A percentile compares a stretch with the other conserved stretches of the same genome.
These are phyloP conservation scores for Umbilicus rupestris DNA, from an alignment of 164 flowering plant species.

Conservation along the genomic window DNA sequence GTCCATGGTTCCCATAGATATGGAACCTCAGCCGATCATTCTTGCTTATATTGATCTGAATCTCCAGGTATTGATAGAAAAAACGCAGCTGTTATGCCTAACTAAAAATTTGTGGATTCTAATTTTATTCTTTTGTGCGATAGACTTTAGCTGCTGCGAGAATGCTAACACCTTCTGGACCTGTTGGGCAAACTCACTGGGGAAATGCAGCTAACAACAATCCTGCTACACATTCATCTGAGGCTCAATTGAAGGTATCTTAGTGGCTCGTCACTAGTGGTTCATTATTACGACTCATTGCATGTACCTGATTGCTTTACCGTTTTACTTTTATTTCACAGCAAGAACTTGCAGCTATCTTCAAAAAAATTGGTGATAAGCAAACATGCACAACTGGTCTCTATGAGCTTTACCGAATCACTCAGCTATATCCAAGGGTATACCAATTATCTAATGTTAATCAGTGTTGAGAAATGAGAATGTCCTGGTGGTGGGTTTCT, in stretches of 20 bases:
- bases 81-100: not conserved
- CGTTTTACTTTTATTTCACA: slow-evolving; percentile 18
- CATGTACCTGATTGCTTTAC: not conserved
- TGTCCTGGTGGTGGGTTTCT: not conserved
- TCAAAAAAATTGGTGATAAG: slow-evolving; percentile 98
- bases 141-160: slow-evolving; percentile 99
- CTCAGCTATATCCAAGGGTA: slow-evolving; percentile 94
- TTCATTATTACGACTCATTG: not conserved
- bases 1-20: slow-evolving; percentile 97
- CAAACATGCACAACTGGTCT: slow-evolving; percentile 93
- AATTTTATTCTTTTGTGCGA: not conserved
- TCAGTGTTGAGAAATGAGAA: not conserved
- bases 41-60: slow-evolving; percentile 97
- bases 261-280: not conserved
- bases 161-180: slow-evolving; percentile 87
- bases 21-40: slow-evolving; percentile 94
- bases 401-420: slow-evolving; percentile 82
- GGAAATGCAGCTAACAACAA: slow-evolving; percentile 75
- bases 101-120: not conserved
- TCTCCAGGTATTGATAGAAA: slow-evolving; percentile 61
- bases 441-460: not conserved
- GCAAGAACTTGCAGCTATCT: slow-evolving; percentile 99
- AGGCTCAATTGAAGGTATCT: slow-evolving; percentile 87
- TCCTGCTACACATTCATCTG: slow-evolving; percentile 82
- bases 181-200: slow-evolving; percentile 93